Base-by-base conservation (phyloP, 257 asterid genomes). In the Echium plantagineum region DNA sequence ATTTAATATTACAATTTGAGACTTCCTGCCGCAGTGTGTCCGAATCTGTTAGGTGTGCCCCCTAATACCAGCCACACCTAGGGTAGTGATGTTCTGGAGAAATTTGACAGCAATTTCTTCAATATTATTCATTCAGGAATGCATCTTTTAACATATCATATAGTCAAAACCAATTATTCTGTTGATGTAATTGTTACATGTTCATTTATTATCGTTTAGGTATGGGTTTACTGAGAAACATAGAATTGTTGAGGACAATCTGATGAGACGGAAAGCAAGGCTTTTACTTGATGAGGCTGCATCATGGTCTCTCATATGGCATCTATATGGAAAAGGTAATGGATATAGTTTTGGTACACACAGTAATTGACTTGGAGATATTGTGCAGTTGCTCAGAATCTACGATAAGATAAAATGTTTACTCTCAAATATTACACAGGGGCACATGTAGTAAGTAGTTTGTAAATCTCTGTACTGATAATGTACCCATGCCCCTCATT, bases 271-370 rank as follows among this genome's bases (percentile, higher is more conserved):
- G 74, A 93, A 81, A 72, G 91, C 95, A 66, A 72, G 74, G 52
- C 72, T 78, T 66, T 84, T 93, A 78, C 96, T 93, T 67, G 95
- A 93, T 21, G 98, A 93, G 78, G 98, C 96, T 73, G 98, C 98
- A 56, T 77, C 97, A 30, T 93, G 98, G 98, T 93, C 98, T 70
- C 97, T 93, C 65, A 76, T 93, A 60, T 89, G 98, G 98, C 74
- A 86, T 73, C 82, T 93, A 60, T 93, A 76, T 72, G 98, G 98
- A 66, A 93, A 89, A 76, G 98, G 98, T 66, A 78, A 80, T 76
- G 38, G 60, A 54, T 69, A 61, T n/a, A 49, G 55, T 28, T 24
- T 60, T 72, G 35, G 18, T 10, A 16, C 2, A 16, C 22, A 19
- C 58, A 21, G 56, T 31, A 58, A 31, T 38, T 53, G 60, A 59